Evolutionary conservation across 2,329 filamentous ascomycete species (phyloP), one percentile per base, ranked within the genome.

Genomic region (Escovopsis sp.): DNA sequence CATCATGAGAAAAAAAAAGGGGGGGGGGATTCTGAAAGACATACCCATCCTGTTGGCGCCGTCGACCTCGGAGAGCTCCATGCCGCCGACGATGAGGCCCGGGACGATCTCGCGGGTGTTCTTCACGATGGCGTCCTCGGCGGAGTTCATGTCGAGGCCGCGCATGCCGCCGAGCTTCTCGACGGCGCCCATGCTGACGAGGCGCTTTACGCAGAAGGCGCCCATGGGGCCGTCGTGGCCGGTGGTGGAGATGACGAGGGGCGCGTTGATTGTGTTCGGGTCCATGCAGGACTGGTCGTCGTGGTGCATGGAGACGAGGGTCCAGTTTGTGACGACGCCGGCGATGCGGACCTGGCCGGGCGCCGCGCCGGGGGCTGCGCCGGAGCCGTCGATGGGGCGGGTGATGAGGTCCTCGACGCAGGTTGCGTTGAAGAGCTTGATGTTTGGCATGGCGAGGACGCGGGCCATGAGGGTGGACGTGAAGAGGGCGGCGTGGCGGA

Each of bases 391-490:
- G 15, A 15, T 15, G 18, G 75, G 75, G 37, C 87, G 83, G 18
- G 87, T 94, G 64, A 95, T 89, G 48, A 95, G 70, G 56, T 95
- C 87, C 66, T 95, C 88, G 36, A 95, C 87, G 18, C 82, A 74
- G 33, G 88, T 94, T 33, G 87, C 87, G 60, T 95, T 95, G 77
- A 94, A 95, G 48, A 95, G 78, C 75, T 95, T 95, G 57, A 94
- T 76, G 64, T 95, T 94, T 49, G 85, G 83, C 68, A 93, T 84
- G 46, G 74, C 65, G 41, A 95, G 69, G 9, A 95, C 87, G 64
- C 82, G 82, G 58, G 80, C 82, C 54, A 95, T 68, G 45, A 95
- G 69, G 26, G 87, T 94, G 46, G 81, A 85, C 30, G 87, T 95
- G 70, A 94, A 94, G 47, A 94, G 74, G 0, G 87, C 85, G 32